phyloP scores from a whole-genome alignment of 192 early-diverging fungal genomes.

The Gryganskiella cystojenkinii region DNA sequence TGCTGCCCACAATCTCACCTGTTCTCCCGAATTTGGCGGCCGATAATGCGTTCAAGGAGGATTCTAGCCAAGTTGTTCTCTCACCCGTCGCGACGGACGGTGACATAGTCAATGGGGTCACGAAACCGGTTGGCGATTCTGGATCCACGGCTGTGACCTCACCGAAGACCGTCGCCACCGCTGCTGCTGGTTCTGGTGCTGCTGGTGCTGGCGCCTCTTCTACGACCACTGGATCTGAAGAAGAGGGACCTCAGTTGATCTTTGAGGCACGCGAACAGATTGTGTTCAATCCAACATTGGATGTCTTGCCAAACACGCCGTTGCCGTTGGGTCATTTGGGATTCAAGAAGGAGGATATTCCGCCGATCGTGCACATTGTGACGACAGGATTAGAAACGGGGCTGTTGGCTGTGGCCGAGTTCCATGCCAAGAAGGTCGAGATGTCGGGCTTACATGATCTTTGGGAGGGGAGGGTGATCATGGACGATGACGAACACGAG shows the following conservation, averaged over 20 bases:
- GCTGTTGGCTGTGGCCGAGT: slow-evolving; percentile 25
- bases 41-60: too few relatives aligned
- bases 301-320: slow-evolving; percentile 46
- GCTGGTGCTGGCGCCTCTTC: too few relatives aligned
- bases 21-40: too few relatives aligned
- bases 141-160: not conserved
- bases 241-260: slow-evolving; percentile 10
- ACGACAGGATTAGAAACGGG: slow-evolving; percentile 36
- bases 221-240: too few relatives aligned
- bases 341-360: slow-evolving; percentile 52
- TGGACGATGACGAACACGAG: slow-evolving; percentile 18
- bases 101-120: too few relatives aligned
- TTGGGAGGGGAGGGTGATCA: slow-evolving; percentile 37
- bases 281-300: slow-evolving; percentile 45
- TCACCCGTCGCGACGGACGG: too few relatives aligned
- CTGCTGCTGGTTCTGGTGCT: not conserved
- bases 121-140: not conserved
- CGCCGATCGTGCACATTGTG: slow-evolving; percentile 41
- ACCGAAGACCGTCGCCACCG: not conserved
- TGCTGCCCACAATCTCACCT: not conserved
- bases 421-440: slow-evolving; percentile 47
- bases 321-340: slow-evolving; percentile 42
- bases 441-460: slow-evolving; percentile 45
- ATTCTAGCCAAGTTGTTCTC: too few relatives aligned
- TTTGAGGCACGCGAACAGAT: slow-evolving; percentile 46